These are phyloP conservation scores for Phycomyces nitens DNA, from an alignment of 192 early-diverging fungal species.

Conservation along the genomic window DNA sequence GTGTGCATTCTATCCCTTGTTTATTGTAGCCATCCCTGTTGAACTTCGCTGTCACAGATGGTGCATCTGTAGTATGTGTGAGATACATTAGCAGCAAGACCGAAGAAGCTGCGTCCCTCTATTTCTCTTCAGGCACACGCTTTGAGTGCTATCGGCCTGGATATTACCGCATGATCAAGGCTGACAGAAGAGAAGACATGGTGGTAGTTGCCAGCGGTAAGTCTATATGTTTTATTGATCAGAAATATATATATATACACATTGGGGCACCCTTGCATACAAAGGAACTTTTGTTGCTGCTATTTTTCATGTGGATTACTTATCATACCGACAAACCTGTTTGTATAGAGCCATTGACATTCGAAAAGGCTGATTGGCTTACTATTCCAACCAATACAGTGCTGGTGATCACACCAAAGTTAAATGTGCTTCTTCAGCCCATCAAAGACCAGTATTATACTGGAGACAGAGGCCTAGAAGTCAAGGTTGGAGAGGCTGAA, in stretches of 20 bases:
- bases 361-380: conserved; percentile 77
- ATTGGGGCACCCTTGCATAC: too few relatives aligned
- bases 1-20: too few relatives aligned
- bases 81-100: conserved; percentile 68
- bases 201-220: conserved; percentile 67
- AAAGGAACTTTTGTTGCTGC: too few relatives aligned
- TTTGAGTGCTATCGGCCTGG: conserved; percentile 65
- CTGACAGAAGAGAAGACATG: conserved; percentile 73
- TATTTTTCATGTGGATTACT: too few relatives aligned
- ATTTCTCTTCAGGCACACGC: conserved; percentile 75
- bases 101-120: conserved; percentile 69
- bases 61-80: conserved; percentile 70
- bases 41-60: conserved; percentile 84
- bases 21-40: conserved; percentile 56
- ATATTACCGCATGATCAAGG: conserved; percentile 69
- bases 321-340: not conserved
- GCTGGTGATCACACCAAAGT: conserved; percentile 70
- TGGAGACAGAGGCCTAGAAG: conserved; percentile 32
- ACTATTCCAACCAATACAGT: conserved; percentile 73
- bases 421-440: conserved; percentile 72
- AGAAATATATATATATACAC: conserved; percentile 3
- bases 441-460: conserved; percentile 67
- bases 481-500: conserved; percentile 18
- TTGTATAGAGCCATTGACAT: conserved; percentile 68
- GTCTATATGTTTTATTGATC: not conserved